These are phyloP conservation scores for Hypomyces rosellus DNA, from an alignment of 2,329 filamentous ascomycete species.

Conservation along the genomic window DNA sequence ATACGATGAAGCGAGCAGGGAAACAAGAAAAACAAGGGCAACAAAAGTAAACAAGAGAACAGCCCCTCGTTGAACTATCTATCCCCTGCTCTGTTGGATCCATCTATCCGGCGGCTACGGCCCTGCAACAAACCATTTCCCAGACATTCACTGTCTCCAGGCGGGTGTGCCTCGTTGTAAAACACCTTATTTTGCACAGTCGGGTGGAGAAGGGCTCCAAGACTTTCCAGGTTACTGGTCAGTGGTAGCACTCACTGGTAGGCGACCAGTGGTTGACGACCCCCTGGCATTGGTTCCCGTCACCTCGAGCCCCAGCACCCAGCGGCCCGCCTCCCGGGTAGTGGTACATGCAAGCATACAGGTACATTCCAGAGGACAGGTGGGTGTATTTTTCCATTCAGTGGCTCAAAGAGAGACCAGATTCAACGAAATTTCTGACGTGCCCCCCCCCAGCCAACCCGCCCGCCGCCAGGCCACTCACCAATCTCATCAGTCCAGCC, in stretches of 20 bases:
- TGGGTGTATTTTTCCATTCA: slow-evolving; percentile 2
- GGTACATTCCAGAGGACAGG: not conserved
- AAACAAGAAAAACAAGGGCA: not conserved
- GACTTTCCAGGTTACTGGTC: not conserved
- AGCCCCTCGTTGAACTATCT: too few species aligned
- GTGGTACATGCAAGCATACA: not conserved
- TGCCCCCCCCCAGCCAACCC: slow-evolving; percentile 7
- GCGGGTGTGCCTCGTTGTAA: not conserved
- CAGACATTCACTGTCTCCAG: not conserved
- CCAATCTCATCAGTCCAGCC: slow-evolving; percentile 13
- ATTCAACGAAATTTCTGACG: slow-evolving; percentile 14
- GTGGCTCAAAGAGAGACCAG: not conserved
- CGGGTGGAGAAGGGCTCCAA: too few species aligned
- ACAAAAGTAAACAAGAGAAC: not conserved
- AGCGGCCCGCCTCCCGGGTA: slow-evolving; percentile 6
- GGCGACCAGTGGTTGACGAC: not conserved
- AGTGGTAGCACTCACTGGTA: not conserved
- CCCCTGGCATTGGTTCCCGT: slow-evolving; percentile 6
- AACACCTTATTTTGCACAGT: not conserved
- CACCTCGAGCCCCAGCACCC: slow-evolving; percentile 4
- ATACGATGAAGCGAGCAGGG: not conserved
- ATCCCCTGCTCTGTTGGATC: not conserved
- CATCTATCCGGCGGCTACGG: too few species aligned
- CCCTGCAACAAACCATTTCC: not conserved
- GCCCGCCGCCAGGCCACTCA: slow-evolving; percentile 15